phyloP scores from a whole-genome alignment of 129 eudicot species.

The Centrapalus pauciflorus region DNA sequence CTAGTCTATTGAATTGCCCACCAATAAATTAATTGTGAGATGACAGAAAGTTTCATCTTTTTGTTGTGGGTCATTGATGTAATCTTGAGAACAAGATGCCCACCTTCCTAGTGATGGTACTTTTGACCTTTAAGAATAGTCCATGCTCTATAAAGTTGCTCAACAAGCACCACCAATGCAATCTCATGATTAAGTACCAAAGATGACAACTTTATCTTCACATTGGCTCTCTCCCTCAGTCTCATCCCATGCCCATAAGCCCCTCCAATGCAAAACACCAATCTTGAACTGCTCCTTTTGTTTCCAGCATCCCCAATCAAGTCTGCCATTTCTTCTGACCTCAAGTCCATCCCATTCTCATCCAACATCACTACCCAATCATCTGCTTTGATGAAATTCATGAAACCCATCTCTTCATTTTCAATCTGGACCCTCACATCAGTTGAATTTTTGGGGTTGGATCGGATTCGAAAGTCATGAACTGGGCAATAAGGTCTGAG shows the following conservation, averaged over 20 bases:
- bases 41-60: background rate
- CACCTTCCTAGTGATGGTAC: slow-evolving; percentile 73
- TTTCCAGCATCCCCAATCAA: slow-evolving; percentile 77
- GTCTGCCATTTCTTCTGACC: slow-evolving; percentile 75
- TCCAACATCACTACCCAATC: slow-evolving; percentile 97
- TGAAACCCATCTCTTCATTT: slow-evolving; percentile 65
- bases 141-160: slow-evolving; percentile 89
- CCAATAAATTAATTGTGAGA: background rate
- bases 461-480: slow-evolving; percentile 54
- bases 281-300: slow-evolving; percentile 61
- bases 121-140: slow-evolving; percentile 91
- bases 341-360: slow-evolving; percentile 62
- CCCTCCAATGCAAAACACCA: slow-evolving; percentile 90
- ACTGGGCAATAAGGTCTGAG: slow-evolving; percentile 60
- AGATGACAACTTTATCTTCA: slow-evolving; percentile 56
- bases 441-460: slow-evolving; percentile 81
- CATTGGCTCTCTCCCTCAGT: slow-evolving; percentile 63
- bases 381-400: slow-evolving; percentile 47
- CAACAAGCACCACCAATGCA: slow-evolving; percentile 77
- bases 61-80: too few relatives aligned
- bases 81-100: background rate
- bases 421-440: slow-evolving; percentile 72
- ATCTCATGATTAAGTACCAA: slow-evolving; percentile 84
- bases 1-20: background rate
- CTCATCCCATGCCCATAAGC: slow-evolving; percentile 89